Base-by-base conservation (phyloP, 805 yeast species). In the Komagataella mondaviorum region DNA sequence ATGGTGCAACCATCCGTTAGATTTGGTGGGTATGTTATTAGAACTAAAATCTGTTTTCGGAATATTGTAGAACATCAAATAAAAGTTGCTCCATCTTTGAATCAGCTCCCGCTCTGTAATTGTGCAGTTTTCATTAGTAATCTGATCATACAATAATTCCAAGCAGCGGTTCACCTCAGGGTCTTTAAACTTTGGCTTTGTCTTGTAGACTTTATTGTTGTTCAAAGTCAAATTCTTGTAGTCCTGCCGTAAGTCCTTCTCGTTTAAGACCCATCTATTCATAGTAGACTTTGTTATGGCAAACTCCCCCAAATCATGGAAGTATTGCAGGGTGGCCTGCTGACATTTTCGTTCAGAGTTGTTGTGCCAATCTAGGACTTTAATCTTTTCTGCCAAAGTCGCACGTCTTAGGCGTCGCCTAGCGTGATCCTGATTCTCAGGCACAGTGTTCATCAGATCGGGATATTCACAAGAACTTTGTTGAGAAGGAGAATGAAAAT, bases 1-100 rank as follows among this genome's bases (percentile, higher is more conserved):
- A 54, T 68, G 68, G 47, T 67, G 66, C 5, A 71, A 51, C 75
- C 74, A 71, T 0, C 75, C 75, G 53, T 68, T 68, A 1, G 71
- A 64, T 53, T 66, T 66, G 6, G 48, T 48, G 10, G 53, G 50
- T 10, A 47, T 45, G 8, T 48, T 18, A 18, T 18, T 48, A 10
- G 39, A 30, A 2, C 17, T 49, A 8, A 48, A 17, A 1, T 47
- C 52, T 3, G 49, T 44, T 17, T 48, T 48, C 6, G 51, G 39
- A 10, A 47, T 23, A 16, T 53, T 48, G 51, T 63, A 57, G 52
- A 57, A 63, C 8, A 53, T 45, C 45, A 53, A 56, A 51, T 54
- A 57, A 36, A 63, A 55, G 2, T 57, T 55, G 4, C 58, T 49
- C 67, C 64, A 69, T 54, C 68, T 64, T 6, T 59, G 51, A n/a